These are phyloP conservation scores for Gamarada debralockiae DNA, from an alignment of 495 filamentous ascomycete species.

Conservation along the genomic window DNA sequence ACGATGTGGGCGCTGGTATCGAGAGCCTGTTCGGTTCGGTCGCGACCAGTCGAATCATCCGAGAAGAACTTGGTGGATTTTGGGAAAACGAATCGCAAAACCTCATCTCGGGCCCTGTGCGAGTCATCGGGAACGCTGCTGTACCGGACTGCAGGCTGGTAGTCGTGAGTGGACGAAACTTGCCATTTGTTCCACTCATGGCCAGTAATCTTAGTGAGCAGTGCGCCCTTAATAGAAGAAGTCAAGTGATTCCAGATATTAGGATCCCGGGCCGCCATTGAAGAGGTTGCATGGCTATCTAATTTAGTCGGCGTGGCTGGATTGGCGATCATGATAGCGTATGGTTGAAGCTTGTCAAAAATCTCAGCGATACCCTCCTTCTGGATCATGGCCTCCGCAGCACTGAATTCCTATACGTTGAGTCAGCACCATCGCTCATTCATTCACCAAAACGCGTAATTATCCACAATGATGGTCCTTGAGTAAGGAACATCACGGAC, in stretches of 20 bases:
- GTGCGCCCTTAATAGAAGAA: conserved; percentile 36
- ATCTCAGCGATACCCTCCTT: conserved; percentile 31
- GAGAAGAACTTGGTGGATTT: conserved; percentile 60
- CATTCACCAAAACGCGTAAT: background rate
- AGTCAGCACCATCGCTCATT: background rate
- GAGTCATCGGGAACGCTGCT: background rate
- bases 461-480: background rate
- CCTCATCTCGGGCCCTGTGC: conserved; percentile 19
- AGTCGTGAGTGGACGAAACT: conserved; percentile 45
- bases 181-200: conserved; percentile 42
- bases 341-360: conserved; percentile 35
- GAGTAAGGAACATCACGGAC: background rate
- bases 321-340: conserved; percentile 13
- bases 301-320: conserved; percentile 1
- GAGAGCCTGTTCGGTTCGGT: conserved; percentile 65
- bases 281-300: background rate
- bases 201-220: conserved; percentile 47
- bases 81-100: conserved; percentile 51
- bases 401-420: conserved; percentile 20
- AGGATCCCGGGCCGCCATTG: conserved; percentile 10
- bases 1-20: conserved; percentile 40
- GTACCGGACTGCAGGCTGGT: conserved; percentile 27
- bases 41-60: conserved; percentile 63
- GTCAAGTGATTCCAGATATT: conserved; percentile 44
- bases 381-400: conserved; percentile 33